These are phyloP conservation scores for Trichoderma sp. DNA, from an alignment of 2,329 filamentous ascomycete species.

Conservation along the genomic window DNA sequence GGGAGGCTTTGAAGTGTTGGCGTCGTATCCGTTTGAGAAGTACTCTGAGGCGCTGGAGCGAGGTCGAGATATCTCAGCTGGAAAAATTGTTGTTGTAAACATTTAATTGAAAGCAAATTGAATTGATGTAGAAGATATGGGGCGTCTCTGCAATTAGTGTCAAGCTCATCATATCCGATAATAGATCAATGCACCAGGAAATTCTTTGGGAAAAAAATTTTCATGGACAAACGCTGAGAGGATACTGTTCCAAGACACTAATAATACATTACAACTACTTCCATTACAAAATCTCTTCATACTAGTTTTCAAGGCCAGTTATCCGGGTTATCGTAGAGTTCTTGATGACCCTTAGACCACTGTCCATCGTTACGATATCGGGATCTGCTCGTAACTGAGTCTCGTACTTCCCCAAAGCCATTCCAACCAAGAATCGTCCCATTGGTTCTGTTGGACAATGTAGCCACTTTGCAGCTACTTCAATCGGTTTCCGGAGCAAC, in stretches of 20 bases:
- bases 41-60: background rate
- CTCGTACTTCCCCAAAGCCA: conserved; percentile 14
- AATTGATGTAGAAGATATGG: background rate
- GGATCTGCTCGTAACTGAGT: background rate
- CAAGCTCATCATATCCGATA: background rate
- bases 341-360: conserved; percentile 16
- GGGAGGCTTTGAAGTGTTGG: conserved; percentile 30
- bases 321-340: background rate
- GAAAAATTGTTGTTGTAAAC: conserved; percentile 2
- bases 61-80: background rate
- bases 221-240: background rate
- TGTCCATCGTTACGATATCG: background rate
- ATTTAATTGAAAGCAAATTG: background rate
- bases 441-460: conserved; percentile 19
- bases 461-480: conserved; percentile 12
- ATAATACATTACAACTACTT: background rate
- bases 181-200: background rate
- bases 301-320: background rate
- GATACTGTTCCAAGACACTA: background rate
- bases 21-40: conserved; percentile 14
- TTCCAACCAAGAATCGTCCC: conserved; percentile 4
- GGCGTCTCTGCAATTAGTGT: background rate
- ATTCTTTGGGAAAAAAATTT: background rate
- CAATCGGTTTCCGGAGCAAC: conserved; percentile 2
- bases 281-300: background rate